phyloP scores from a whole-genome alignment of 2,329 filamentous ascomycete genomes.

The Fusarium lateritium region DNA sequence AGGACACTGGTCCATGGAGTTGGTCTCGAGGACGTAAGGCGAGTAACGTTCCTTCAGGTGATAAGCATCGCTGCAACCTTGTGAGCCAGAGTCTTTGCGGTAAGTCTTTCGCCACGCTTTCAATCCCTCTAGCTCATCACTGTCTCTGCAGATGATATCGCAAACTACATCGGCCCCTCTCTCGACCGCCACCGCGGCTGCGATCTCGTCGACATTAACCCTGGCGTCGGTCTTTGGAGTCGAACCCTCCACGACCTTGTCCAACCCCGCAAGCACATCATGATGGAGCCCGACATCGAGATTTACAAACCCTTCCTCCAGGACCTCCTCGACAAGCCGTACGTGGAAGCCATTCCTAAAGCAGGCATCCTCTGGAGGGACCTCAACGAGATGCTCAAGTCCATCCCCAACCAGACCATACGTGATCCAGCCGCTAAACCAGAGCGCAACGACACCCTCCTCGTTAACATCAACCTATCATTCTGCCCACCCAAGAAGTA shows the following conservation, averaged over 20 bases:
- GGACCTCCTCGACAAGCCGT: slow-evolving; percentile 66
- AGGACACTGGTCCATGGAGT: slow-evolving; percentile 49
- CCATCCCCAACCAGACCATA: slow-evolving; percentile 69
- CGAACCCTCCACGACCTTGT: slow-evolving; percentile 80
- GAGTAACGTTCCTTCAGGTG: slow-evolving; percentile 23
- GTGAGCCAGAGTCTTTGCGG: slow-evolving; percentile 66
- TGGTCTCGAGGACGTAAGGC: slow-evolving; percentile 28
- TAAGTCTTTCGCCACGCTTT: slow-evolving; percentile 39
- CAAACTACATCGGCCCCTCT: slow-evolving; percentile 77
- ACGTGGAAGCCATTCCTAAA: slow-evolving; percentile 66
- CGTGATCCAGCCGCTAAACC: slow-evolving; percentile 57
- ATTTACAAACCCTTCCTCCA: slow-evolving; percentile 74
- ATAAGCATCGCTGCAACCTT: slow-evolving; percentile 65
- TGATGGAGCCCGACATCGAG: slow-evolving; percentile 79
- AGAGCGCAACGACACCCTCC: slow-evolving; percentile 77
- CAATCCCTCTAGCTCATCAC: not conserved
- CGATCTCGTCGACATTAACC: slow-evolving; percentile 90
- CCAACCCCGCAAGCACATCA: slow-evolving; percentile 83
- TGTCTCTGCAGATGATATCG: slow-evolving; percentile 71
- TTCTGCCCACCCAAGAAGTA: slow-evolving; percentile 67
- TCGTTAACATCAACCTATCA: slow-evolving; percentile 79
- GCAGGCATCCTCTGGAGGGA: slow-evolving; percentile 74
- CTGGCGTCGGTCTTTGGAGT: slow-evolving; percentile 85
- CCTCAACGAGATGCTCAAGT: slow-evolving; percentile 66
- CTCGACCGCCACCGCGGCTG: slow-evolving; percentile 81